These are phyloP conservation scores for Allomyces javanicus DNA, from an alignment of 192 early-diverging fungal genomes.

Conservation along the genomic window DNA sequence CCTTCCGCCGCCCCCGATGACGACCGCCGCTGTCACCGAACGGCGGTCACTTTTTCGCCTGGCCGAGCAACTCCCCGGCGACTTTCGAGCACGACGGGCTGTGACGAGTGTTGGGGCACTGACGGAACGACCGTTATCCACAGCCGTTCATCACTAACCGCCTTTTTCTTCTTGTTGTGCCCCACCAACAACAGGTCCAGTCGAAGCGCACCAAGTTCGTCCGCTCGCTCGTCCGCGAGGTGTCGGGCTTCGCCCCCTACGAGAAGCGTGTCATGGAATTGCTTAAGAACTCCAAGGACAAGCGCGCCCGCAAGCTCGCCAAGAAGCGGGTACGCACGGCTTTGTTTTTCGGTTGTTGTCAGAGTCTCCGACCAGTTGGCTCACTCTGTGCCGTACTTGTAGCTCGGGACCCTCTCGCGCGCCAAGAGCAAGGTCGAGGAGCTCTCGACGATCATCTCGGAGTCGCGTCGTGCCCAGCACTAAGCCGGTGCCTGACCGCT, in stretches of 20 bases:
- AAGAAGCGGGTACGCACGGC: slow-evolving; percentile 63
- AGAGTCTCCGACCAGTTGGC: neutral
- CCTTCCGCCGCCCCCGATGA: too few species aligned
- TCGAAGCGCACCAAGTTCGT: slow-evolving; percentile 78
- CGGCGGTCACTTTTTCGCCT: neutral
- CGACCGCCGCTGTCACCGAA: too few species aligned
- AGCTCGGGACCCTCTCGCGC: slow-evolving; percentile 89
- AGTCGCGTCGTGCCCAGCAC: slow-evolving; percentile 56
- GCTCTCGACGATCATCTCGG: slow-evolving; percentile 76
- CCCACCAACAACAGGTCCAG: slow-evolving; percentile 30
- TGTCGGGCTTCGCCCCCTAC: slow-evolving; percentile 92
- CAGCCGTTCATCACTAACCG: neutral
- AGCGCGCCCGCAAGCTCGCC: slow-evolving; percentile 95
- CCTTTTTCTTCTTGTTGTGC: neutral
- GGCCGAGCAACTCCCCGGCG: neutral
- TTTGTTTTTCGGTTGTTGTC: neutral
- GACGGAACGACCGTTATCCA: neutral
- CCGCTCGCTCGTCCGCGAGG: slow-evolving; percentile 85
- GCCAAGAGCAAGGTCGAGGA: slow-evolving; percentile 99
- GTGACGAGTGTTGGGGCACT: neutral
- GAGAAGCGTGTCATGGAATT: slow-evolving; percentile 99
- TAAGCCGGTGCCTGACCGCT: neutral
- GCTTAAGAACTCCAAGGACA: slow-evolving; percentile 99
- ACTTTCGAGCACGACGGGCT: too few species aligned
- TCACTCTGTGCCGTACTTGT: slow-evolving; percentile 3